Conservation (phyloP, 768 basidiomycete genomes). For the Suillus decipiens region DNA sequence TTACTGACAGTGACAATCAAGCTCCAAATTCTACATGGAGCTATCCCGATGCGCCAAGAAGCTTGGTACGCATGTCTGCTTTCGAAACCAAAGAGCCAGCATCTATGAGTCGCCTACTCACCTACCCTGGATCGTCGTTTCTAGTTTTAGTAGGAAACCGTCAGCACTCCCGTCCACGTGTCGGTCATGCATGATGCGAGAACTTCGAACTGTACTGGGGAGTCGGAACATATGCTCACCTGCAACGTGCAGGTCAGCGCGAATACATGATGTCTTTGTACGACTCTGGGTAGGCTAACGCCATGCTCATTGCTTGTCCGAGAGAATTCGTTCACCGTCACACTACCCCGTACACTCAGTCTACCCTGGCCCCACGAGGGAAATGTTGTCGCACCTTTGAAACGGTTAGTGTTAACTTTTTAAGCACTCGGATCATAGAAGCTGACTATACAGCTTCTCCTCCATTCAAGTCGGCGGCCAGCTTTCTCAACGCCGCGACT, state of each 20-base stretch:
- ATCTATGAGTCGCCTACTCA: neutral
- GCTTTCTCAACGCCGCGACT: neutral
- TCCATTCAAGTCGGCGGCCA: neutral
- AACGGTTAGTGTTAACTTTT: neutral
- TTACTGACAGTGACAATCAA: conserved; percentile 1
- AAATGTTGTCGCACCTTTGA: neutral
- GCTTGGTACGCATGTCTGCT: neutral
- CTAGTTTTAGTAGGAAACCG: neutral
- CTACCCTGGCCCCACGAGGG: no score
- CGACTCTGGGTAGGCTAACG: neutral
- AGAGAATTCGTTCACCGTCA: neutral
- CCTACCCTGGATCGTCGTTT: neutral
- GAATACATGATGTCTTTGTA: neutral
- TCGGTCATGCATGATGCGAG: neutral
- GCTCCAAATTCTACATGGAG: neutral
- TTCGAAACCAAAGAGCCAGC: neutral
- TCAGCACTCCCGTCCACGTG: neutral
- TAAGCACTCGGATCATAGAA: neutral
- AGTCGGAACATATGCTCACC: neutral
- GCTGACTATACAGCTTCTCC: neutral
- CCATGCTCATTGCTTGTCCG: neutral
- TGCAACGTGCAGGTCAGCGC: neutral
- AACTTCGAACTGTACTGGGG: neutral
- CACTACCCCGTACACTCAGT: neutral
- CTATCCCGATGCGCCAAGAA: neutral